Conservation (phyloP, 192 early-diverging fungal genomes). For the Coemansia asiatica region DNA sequence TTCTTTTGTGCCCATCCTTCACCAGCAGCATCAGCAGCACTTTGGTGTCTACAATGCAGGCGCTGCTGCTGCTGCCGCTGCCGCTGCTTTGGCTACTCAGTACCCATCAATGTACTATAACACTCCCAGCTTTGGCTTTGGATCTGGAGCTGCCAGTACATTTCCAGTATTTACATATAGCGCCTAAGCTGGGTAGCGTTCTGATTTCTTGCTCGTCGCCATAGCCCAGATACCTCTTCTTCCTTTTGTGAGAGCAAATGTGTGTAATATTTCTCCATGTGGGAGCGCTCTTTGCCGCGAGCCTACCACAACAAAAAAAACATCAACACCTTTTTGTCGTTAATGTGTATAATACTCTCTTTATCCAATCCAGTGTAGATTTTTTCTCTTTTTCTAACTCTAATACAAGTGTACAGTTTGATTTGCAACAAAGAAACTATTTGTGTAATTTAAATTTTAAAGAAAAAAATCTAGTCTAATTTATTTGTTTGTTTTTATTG, state of each 20-base stretch:
- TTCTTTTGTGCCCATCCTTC: conserved; percentile 5
- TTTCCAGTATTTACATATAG: conserved; percentile 40
- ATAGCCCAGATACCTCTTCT: not conserved
- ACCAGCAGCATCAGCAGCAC: conserved; percentile 17
- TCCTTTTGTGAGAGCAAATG: conserved; percentile 4
- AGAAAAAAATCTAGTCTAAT: too few relatives aligned
- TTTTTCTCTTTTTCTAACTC: not conserved
- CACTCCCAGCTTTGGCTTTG: conserved; percentile 24
- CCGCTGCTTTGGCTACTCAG: conserved; percentile 40
- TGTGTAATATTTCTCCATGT: not conserved
- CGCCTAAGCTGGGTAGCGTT: conserved; percentile 10
- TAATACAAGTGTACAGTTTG: conserved; percentile 3
- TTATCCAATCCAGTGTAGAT: conserved; percentile 14
- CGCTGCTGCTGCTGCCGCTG: conserved; percentile 22
- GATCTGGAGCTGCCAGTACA: conserved; percentile 15
- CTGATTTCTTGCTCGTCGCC: not conserved
- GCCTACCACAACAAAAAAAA: not conserved
- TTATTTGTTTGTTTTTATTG: too few relatives aligned
- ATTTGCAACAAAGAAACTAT: not conserved
- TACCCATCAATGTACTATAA: conserved; percentile 45
- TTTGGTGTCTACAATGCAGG: not conserved
- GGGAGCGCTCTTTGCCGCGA: not conserved
- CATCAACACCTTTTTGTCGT: not conserved
- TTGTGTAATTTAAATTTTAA: too few relatives aligned
- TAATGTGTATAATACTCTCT: conserved; percentile 8